Evolutionary conservation across 352 stramenopile genomes (phyloP).

Genomic region (Phytophthora crassamura): DNA sequence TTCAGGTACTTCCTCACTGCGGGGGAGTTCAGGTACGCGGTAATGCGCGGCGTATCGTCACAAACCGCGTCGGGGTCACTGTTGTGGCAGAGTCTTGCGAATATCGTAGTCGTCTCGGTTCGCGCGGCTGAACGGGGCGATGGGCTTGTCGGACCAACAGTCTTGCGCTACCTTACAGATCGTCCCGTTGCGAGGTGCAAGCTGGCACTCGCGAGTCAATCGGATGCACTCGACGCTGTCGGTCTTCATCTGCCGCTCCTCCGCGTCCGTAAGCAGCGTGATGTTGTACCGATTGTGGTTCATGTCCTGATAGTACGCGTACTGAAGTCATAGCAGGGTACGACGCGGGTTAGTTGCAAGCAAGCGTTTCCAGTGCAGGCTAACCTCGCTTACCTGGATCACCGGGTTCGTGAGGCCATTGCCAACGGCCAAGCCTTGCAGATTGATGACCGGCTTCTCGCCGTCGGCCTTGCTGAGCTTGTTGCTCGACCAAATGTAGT

Average conservation of each 20-base stretch:
- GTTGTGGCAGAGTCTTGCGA: slow-evolving; percentile 36
- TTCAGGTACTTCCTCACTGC: slow-evolving; percentile 39
- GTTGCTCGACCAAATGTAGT: slow-evolving; percentile 56
- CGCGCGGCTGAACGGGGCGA: slow-evolving; percentile 42
- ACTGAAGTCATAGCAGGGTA: slow-evolving; percentile 25
- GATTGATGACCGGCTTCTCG: slow-evolving; percentile 37
- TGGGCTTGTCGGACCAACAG: slow-evolving; percentile 53
- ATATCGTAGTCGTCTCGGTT: slow-evolving; percentile 65
- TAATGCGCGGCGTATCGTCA: slow-evolving; percentile 55
- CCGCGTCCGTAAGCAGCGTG: slow-evolving; percentile 36
- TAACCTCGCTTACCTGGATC: slow-evolving; percentile 32
- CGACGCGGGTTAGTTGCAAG: neutral
- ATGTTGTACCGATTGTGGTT: slow-evolving; percentile 65
- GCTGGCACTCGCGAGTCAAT: slow-evolving; percentile 43
- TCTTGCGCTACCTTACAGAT: slow-evolving; percentile 39
- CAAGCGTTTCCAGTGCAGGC: neutral
- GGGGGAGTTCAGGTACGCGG: slow-evolving; percentile 68
- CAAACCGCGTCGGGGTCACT: slow-evolving; percentile 41
- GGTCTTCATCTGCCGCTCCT: slow-evolving; percentile 44
- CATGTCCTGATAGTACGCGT: slow-evolving; percentile 58
- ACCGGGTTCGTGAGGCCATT: slow-evolving; percentile 58
- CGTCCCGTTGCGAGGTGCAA: slow-evolving; percentile 21
- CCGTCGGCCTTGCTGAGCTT: slow-evolving; percentile 16
- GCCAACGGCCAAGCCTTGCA: slow-evolving; percentile 60
- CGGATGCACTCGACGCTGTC: slow-evolving; percentile 49